Evolutionary conservation across 805 yeast species (phyloP).

Genomic region (Saccharomycopsis amapae): DNA sequence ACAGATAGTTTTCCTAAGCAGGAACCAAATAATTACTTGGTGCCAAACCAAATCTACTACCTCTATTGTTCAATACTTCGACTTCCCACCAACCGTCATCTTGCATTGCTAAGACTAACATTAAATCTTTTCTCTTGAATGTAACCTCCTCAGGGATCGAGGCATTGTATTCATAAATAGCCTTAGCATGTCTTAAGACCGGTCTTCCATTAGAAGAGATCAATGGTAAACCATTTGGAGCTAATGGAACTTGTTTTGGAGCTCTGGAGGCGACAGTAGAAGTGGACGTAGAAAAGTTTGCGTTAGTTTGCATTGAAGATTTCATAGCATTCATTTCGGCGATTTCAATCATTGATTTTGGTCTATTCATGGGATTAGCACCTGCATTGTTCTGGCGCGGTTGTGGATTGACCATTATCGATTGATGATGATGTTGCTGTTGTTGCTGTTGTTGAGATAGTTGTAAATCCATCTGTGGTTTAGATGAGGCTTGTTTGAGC

Average conservation of each 20-base stretch:
- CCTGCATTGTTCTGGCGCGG: background rate
- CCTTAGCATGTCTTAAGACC: slow-evolving; percentile 45
- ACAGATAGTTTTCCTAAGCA: no score
- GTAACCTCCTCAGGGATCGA: slow-evolving; percentile 53
- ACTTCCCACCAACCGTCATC: slow-evolving; percentile 76
- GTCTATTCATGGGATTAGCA: slow-evolving; percentile 6
- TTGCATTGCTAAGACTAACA: slow-evolving; percentile 48
- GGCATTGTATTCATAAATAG: slow-evolving; percentile 52
- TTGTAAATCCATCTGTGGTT: background rate
- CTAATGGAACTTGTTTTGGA: slow-evolving; percentile 19
- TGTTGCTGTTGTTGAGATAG: slow-evolving; percentile 1
- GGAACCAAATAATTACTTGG: slow-evolving; percentile 49
- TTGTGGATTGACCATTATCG: background rate
- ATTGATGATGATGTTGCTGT: background rate
- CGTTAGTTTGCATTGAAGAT: slow-evolving; percentile 1
- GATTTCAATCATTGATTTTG: slow-evolving; percentile 22
- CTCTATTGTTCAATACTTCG: slow-evolving; percentile 39
- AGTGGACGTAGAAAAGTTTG: background rate
- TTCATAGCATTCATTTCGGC: slow-evolving; percentile 15
- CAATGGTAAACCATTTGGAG: slow-evolving; percentile 36
- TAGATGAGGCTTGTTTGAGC: background rate
- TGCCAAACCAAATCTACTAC: slow-evolving; percentile 42
- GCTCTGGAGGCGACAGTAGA: background rate
- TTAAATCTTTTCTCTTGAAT: slow-evolving; percentile 50
- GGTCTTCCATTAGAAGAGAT: slow-evolving; percentile 46